These are phyloP conservation scores for Dactylellina leptospora DNA, from an alignment of 2,329 filamentous ascomycete species.

Conservation along the genomic window DNA sequence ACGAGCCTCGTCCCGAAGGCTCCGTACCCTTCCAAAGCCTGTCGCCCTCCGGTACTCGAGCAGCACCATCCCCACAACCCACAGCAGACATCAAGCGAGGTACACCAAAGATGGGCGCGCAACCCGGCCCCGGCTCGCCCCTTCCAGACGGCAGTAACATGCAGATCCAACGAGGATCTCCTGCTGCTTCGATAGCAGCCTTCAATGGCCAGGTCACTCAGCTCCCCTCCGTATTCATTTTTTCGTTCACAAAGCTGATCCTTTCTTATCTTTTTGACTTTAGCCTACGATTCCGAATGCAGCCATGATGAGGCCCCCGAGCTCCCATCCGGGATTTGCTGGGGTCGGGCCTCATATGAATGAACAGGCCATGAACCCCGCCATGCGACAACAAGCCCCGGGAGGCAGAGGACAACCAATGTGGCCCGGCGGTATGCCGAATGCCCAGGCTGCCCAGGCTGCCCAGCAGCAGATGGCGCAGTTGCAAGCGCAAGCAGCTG, in stretches of 20 bases:
- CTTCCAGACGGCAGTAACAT: slow-evolving; percentile 75
- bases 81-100: slow-evolving; percentile 73
- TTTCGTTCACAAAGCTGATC: slow-evolving; percentile 43
- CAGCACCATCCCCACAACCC: slow-evolving; percentile 73
- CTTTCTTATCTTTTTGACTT: slow-evolving; percentile 7
- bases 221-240: slow-evolving; percentile 55
- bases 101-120: slow-evolving; percentile 79
- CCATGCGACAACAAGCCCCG: slow-evolving; percentile 54
- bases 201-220: slow-evolving; percentile 63
- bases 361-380: slow-evolving; percentile 66
- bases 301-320: slow-evolving; percentile 71
- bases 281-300: slow-evolving; percentile 65
- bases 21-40: slow-evolving; percentile 62
- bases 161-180: slow-evolving; percentile 68
- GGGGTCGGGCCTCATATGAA: slow-evolving; percentile 67
- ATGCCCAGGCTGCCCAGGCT: slow-evolving; percentile 59
- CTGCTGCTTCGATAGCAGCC: slow-evolving; percentile 60
- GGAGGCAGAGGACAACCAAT: slow-evolving; percentile 56
- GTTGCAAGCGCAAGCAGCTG: slow-evolving; percentile 60
- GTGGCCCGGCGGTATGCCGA: slow-evolving; percentile 52
- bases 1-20: slow-evolving; percentile 67
- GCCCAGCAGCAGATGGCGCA: slow-evolving; percentile 58
- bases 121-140: slow-evolving; percentile 80
- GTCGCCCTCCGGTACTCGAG: slow-evolving; percentile 70
- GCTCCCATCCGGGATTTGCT: slow-evolving; percentile 72